These are phyloP conservation scores for Penicillium sp. DNA, from an alignment of 2,329 filamentous ascomycete genomes.

Conservation along the genomic window DNA sequence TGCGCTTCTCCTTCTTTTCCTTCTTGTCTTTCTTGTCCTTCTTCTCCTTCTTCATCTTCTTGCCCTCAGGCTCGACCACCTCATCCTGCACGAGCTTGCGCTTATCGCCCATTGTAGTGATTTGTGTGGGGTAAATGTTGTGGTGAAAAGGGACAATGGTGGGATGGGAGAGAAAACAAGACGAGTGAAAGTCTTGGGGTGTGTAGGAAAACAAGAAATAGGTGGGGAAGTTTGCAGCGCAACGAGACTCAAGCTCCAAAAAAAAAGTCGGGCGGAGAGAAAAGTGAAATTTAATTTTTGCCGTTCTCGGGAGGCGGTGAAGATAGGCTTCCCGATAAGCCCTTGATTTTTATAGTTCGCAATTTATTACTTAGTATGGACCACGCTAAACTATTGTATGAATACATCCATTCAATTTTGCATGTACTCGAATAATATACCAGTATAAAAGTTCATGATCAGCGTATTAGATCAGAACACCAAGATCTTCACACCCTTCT, in stretches of 20 bases:
- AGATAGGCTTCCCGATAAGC: constrained; percentile 1
- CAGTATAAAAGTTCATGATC: background rate
- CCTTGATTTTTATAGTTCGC: background rate
- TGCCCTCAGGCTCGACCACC: constrained; percentile 30
- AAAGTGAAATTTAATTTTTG: constrained; percentile 33
- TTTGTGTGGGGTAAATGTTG: background rate
- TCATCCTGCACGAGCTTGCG: constrained; percentile 41
- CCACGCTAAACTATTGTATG: background rate
- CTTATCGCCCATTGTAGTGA: constrained; percentile 38
- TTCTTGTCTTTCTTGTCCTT: constrained; percentile 28
- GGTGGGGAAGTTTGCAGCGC: constrained; percentile 2
- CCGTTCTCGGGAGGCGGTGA: constrained; percentile 30
- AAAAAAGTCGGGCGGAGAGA: constrained; percentile 29
- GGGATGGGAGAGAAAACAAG: background rate
- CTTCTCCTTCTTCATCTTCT: constrained; percentile 37
- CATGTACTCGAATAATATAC: background rate
- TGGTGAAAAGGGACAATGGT: background rate
- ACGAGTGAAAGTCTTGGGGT: background rate
- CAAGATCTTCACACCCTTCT: constrained; percentile 53
- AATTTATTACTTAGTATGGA: background rate
- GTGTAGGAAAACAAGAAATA: background rate
- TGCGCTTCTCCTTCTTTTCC: constrained; percentile 18
- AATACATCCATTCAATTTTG: background rate
- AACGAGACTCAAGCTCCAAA: constrained; percentile 19
- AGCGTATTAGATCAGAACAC: constrained; percentile 47